Base-by-base conservation (phyloP, 805 yeast species). In the Starmerella vitae region DNA sequence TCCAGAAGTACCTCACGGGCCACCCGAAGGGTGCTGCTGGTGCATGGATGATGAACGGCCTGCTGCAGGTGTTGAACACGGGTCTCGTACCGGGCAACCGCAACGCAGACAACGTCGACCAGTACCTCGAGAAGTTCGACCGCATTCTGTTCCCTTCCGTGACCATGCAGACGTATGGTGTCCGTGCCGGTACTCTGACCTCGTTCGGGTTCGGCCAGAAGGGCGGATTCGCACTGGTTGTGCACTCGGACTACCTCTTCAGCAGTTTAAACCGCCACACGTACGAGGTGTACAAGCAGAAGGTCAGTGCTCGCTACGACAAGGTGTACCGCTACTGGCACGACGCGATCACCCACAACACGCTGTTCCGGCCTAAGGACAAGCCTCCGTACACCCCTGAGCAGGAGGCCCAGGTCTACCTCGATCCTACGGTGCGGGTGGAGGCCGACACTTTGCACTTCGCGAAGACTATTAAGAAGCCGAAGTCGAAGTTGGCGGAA, bases 1-100 rank as follows among this genome's bases (percentile, higher is more conserved):
- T 93, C 94, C 99, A 91, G 68, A 91, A 91, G 67, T 91, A 73
- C 76, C 74, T 91, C 59, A 91, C 99, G 55, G 99, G 99, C 67
- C 99, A 91, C 71, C 98, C 98, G 56, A 91, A 91, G 81, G 99
- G 99, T 74, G 98, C 98, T 55, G 99, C 99, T 42, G 99, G 96
- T 72, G 97, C 99, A 43, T 91, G 98, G 98, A 91, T 91, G 98
- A 67, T 91, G 73, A 93, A 91, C 64, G 99, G 99, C 65, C 94
- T 84, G 42, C 67, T 91, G 52, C 99, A 91, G 70, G 77, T 86
- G 52, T 70, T 91, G 61, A 80, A 83, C 67, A 63, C 81, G 55
- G 97, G 98, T 64, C 57, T 86, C 55, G 94, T 91, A 53, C 98
- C 98, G 53, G 99, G 99, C 63, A 91, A 91, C 73, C 76, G 96